Base-by-base conservation (phyloP, 352 stramenopile genomes). In the Globisporangium alternatum region DNA sequence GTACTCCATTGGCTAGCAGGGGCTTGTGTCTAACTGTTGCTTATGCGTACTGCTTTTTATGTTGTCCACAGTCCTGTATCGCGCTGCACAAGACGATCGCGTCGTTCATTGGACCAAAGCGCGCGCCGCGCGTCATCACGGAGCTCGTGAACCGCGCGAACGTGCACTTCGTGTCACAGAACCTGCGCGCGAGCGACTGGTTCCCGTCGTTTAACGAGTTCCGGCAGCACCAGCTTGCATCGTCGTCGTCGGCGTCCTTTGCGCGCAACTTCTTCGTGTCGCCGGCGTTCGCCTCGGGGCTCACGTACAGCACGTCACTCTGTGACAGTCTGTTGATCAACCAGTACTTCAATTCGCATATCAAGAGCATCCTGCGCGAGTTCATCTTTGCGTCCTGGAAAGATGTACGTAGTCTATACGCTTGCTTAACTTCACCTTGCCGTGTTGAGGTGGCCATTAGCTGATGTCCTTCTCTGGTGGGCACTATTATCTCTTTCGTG, bases 291-390 rank as follows among this genome's bases (percentile, higher is more conserved):
- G 83, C 86, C 0, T 91, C 83, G n/a, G 86, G 86, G 3, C 69
- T 95, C 45, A 86, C 86, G 31, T 95, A 93, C 75, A 93, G 84
- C 73, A 89, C 82, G 13, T 93, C 84, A 19, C 72, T 95, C 31
- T 95, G 86, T 43, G 86, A 95, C 67, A 93, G 82, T 52, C 53
- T 95, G 9, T 86, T 95, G 28, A 92, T 95, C 74, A 95, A 95
- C 66, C 84, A 93, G 75, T 95, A 89, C 65, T 95, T 93, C 69
- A 95, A 93, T 65, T 71, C 75, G 43, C 88, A 87, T 56, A 91
- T 95, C 73, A 95, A 92, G 67, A 90, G 83, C 33, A 95, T 95
- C 61, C 61, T 95, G 57, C 78, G 83, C 21, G 86, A 93, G 66
- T 93, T 95, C 62, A 91, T 95, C 76, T 93, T 93, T 53, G 78